These are phyloP conservation scores for Starmerella geochares DNA, from an alignment of 805 yeast species.

Conservation along the genomic window DNA sequence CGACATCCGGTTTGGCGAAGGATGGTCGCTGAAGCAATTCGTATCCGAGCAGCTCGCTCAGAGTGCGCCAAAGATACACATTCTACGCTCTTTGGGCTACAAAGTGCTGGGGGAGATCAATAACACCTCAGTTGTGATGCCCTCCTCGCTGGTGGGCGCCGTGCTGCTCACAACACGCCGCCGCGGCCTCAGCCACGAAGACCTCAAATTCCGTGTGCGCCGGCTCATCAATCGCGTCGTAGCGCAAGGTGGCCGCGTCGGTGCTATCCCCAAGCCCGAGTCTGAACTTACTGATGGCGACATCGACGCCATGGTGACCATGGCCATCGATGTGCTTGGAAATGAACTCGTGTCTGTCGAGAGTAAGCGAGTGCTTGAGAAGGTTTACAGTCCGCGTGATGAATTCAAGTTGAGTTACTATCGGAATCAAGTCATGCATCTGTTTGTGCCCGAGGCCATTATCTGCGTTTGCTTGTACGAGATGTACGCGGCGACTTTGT, in stretches of 20 bases:
- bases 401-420: constrained; percentile 48
- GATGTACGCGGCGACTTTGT: constrained; percentile 22
- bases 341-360: constrained; percentile 31
- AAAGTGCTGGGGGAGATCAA: constrained; percentile 45
- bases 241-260: constrained; percentile 35
- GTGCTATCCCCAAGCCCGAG: constrained; percentile 29
- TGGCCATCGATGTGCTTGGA: constrained; percentile 35
- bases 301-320: constrained; percentile 31
- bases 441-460: constrained; percentile 44
- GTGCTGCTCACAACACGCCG: constrained; percentile 35
- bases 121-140: constrained; percentile 42
- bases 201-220: constrained; percentile 31
- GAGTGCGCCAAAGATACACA: constrained; percentile 9
- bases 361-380: constrained; percentile 31
- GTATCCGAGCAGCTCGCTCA: constrained; percentile 28
- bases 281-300: constrained; percentile 22
- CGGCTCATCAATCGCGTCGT: constrained; percentile 32
- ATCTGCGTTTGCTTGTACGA: constrained; percentile 36
- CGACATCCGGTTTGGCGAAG: constrained; percentile 36
- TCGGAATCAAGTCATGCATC: constrained; percentile 47
- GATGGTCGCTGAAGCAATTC: constrained; percentile 34
- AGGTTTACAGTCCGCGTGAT: constrained; percentile 37
- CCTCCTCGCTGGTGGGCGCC: constrained; percentile 45
- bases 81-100: constrained; percentile 45
- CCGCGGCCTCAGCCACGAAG: constrained; percentile 33